Evolutionary conservation across 164 flowering plant genomes (phyloP), one percentile per base, ranked within the genome.

Genomic region (Stephania cephalantha): DNA sequence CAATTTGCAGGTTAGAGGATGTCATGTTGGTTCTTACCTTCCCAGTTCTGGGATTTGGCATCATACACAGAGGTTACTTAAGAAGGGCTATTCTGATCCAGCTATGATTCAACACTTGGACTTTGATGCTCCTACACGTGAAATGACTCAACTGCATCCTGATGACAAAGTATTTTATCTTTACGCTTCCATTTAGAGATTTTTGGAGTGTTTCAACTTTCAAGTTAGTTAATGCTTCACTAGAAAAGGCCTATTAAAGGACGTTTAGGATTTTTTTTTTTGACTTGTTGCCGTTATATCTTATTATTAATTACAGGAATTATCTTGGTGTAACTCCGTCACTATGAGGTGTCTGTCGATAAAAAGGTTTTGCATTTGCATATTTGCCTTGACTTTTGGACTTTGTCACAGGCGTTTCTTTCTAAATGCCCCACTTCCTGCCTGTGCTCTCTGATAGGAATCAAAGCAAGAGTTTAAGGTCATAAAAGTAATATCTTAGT

Each of bases 81-180:
- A 87, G 90, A 93, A 83, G 81, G 90, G 88, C 65, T 76, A 48
- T 58, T 78, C 87, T 48, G 84, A 83, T 82, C 73, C 82, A 31
- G 81, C 87, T 50, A 86, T 83, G 68, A 82, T 96, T 74, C 90
- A 88, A 70, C 97, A 96, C 84, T 85, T 96, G 89, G 99, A 96
- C 84, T 92, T 96, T 84, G 99, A 96, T 89, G 99, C 99, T 77
- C 98, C 98, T 75, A 93, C 99, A 13, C 93, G 99, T 69, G 97
- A 96, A 86, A 82, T 86, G 74, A 89, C 97, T 71, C 86, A 86
- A 70, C 89, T 71, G 77, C 84, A 91, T 70, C 89, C 90, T 81
- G 98, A 92, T 82, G 99, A 96, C 79, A 94, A 88, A 78, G 99
- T 96, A 88, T 30, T 9, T 53, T 20, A 61, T 75, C 6, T 45